A percentile compares a stretch with the other conserved stretches of the same genome.
Evolutionary conservation across 371 early-diverging fungal species (phyloP).

Genomic region (Mortierella sp.): DNA sequence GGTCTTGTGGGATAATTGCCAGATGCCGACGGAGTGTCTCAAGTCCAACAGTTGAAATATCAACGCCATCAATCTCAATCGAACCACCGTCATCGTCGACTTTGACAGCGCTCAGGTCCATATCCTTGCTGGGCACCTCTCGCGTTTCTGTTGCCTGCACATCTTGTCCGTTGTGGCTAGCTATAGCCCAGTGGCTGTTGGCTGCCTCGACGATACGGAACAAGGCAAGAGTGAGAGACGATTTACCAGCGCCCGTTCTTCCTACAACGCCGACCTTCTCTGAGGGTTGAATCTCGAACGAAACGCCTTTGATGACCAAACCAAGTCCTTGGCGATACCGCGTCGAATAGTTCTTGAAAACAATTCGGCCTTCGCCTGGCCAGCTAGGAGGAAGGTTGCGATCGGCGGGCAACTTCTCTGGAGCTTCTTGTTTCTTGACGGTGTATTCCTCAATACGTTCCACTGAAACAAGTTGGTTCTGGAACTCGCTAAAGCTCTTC

Average conservation of each 20-base stretch:
- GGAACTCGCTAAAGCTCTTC: conserved; percentile 70
- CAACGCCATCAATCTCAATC: conserved; percentile 72
- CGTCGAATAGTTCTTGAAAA: conserved; percentile 70
- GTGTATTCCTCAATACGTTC: conserved; percentile 83
- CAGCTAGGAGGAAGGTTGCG: conserved; percentile 71
- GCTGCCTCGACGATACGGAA: conserved; percentile 94
- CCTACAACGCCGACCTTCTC: conserved; percentile 93
- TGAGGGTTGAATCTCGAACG: conserved; percentile 70
- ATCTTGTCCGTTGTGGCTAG: conserved; percentile 59
- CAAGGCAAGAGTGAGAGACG: conserved; percentile 85
- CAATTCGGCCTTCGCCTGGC: conserved; percentile 74
- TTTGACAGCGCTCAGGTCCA: conserved; percentile 37
- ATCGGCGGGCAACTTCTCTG: conserved; percentile 48
- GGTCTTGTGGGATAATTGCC: conserved; percentile 95
- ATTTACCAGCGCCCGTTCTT: conserved; percentile 95
- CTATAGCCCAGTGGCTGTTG: conserved; percentile 59
- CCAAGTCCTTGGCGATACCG: conserved; percentile 77
- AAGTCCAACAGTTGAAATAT: conserved; percentile 66
- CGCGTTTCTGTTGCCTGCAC: conserved; percentile 41
- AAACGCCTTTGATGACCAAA: conserved; percentile 71
- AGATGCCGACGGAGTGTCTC: conserved; percentile 40
- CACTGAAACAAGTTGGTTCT: conserved; percentile 81
- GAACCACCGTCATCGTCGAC: conserved; percentile 37
- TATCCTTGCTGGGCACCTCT: conserved; percentile 56
- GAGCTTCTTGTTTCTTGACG: conserved; percentile 67